These are phyloP conservation scores for Xylaria venustula DNA, from an alignment of 495 filamentous ascomycete species.

Conservation along the genomic window DNA sequence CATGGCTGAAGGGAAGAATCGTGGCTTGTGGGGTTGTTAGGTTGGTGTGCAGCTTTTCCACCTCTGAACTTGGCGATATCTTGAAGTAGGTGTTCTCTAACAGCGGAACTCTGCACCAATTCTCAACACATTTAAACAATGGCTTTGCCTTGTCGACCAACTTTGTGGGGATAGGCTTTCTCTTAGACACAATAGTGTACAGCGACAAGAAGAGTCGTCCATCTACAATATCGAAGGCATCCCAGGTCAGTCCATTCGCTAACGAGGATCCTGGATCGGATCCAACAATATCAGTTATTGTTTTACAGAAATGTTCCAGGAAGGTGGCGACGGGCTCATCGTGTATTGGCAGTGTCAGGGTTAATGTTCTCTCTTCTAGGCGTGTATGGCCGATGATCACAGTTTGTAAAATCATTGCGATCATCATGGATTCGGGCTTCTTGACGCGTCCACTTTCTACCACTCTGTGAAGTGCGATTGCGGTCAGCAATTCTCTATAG, in stretches of 20 bases:
- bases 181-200: neutral
- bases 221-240: conserved; percentile 64
- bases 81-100: conserved; percentile 1
- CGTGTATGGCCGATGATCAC: conserved; percentile 1
- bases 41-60: neutral
- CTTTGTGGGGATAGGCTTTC: conserved; percentile 13
- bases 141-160: conserved; percentile 11
- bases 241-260: conserved; percentile 30
- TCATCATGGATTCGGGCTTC: neutral
- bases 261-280: neutral
- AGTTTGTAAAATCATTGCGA: conserved; percentile 1
- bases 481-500: conserved; percentile 5
- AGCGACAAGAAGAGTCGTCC: conserved; percentile 52
- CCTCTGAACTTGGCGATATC: neutral
- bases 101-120: conserved; percentile 23
- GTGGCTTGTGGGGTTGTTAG: conserved; percentile 11
- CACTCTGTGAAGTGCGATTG: neutral
- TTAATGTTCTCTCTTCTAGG: neutral
- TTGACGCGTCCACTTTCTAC: neutral
- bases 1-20: conserved; percentile 61
- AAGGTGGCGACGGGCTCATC: neutral
- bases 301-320: conserved; percentile 1
- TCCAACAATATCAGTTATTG: neutral
- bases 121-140: conserved; percentile 22
- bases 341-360: neutral